These are phyloP conservation scores for Lyophyllum shimeji DNA, from an alignment of 768 basidiomycete genomes.

Conservation along the genomic window DNA sequence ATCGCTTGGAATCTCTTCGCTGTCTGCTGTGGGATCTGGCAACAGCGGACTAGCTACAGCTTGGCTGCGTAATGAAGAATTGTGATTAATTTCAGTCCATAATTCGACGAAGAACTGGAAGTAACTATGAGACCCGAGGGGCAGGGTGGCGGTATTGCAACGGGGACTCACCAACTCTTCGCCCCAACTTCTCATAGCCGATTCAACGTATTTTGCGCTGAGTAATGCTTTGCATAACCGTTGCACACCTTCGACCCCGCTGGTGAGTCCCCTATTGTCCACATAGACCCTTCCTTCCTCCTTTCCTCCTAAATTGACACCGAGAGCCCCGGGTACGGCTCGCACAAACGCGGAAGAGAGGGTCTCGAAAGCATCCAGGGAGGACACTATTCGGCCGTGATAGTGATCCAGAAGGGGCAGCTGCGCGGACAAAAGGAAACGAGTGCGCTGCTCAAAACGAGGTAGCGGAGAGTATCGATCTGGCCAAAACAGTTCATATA, in stretches of 20 bases:
- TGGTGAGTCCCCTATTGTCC: constrained; percentile 68
- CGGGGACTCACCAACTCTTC: constrained; percentile 75
- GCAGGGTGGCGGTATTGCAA: too few relatives aligned
- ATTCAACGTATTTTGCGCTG: constrained; percentile 73
- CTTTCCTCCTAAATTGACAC: constrained; percentile 51
- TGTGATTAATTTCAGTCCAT: constrained; percentile 74
- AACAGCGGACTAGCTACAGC: constrained; percentile 49
- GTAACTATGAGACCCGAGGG: too few relatives aligned
- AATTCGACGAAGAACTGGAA: constrained; percentile 91
- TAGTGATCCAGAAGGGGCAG: constrained; percentile 82
- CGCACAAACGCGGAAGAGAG: constrained; percentile 85
- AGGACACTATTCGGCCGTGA: constrained; percentile 72
- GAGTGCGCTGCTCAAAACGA: constrained; percentile 68
- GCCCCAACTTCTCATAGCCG: constrained; percentile 77
- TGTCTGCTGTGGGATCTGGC: constrained; percentile 39
- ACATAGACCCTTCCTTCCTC: constrained; percentile 40
- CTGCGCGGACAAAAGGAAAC: constrained; percentile 85
- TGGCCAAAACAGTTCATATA: constrained; percentile 24
- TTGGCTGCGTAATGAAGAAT: constrained; percentile 55
- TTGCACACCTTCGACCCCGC: constrained; percentile 81
- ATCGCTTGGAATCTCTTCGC: constrained; percentile 42
- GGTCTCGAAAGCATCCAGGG: constrained; percentile 92
- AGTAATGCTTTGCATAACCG: constrained; percentile 84
- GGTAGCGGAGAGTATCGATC: constrained; percentile 94
- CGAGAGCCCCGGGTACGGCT: constrained; percentile 89